Evolutionary conservation across 257 asterid genomes (phyloP).

Genomic region (Ballota nigra): DNA sequence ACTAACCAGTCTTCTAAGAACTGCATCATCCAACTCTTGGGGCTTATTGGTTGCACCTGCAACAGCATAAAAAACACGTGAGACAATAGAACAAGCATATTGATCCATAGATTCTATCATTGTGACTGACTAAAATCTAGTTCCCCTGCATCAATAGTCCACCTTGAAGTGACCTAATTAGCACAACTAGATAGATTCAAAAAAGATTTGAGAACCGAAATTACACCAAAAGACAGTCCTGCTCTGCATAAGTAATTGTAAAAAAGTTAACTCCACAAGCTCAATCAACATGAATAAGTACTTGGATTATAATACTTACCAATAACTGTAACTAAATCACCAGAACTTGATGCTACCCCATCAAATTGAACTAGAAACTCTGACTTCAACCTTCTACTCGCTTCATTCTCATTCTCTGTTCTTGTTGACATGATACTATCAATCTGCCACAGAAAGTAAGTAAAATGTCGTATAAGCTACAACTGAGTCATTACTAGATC

Average conservation of each 20-base stretch:
- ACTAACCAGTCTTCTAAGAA: constrained; percentile 98
- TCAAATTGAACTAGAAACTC: constrained; percentile 96
- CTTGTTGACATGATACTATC: constrained; percentile 98
- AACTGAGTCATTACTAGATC: constrained; percentile 6
- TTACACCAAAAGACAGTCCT: constrained; percentile 17
- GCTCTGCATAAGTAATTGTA: background rate
- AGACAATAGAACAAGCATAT: constrained; percentile 14
- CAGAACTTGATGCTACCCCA: constrained; percentile 86
- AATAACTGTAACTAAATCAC: constrained; percentile 82
- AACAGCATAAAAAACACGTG: constrained; percentile 27
- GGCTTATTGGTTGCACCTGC: constrained; percentile 99
- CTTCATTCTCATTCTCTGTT: constrained; percentile 90
- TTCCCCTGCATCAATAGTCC: background rate
- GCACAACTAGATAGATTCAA: background rate
- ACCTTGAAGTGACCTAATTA: background rate
- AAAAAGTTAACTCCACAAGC: constrained; percentile 8
- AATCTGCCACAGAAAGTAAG: constrained; percentile 48
- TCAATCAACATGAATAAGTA: constrained; percentile 14
- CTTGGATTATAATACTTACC: constrained; percentile 49
- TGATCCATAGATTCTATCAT: background rate
- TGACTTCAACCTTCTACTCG: constrained; percentile 96
- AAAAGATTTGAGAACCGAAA: constrained; percentile 8
- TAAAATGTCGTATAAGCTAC: constrained; percentile 8
- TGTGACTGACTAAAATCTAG: background rate
- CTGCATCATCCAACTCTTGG: constrained; percentile 98